These are phyloP conservation scores for Candida silvicultrix DNA, from an alignment of 805 yeast species.

Conservation along the genomic window DNA sequence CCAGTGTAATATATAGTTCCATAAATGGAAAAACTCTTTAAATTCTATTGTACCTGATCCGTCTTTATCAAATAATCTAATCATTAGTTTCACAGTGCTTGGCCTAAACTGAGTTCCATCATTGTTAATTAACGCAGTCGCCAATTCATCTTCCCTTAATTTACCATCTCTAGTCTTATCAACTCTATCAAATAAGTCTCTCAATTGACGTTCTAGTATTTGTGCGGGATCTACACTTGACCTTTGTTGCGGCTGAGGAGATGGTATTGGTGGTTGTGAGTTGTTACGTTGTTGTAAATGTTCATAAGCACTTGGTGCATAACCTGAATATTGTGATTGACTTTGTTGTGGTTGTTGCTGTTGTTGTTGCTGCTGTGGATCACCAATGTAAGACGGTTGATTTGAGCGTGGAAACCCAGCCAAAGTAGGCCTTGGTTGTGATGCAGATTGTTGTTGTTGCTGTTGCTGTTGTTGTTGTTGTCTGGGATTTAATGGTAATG, in stretches of 20 bases:
- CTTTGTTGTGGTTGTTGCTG: background rate
- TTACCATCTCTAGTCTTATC: conserved; percentile 49
- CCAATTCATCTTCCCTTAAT: conserved; percentile 51
- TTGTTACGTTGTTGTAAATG: background rate
- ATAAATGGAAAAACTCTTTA: conserved; percentile 58
- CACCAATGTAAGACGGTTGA: background rate
- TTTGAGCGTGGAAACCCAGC: conserved; percentile 1
- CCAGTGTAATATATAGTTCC: conserved; percentile 67
- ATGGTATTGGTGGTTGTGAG: background rate
- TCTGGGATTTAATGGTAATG: background rate
- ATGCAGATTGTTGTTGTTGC: background rate
- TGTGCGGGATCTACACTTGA: conserved; percentile 9
- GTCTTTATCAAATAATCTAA: conserved; percentile 52
- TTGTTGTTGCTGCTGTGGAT: conserved; percentile 3
- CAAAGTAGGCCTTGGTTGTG: background rate
- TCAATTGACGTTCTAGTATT: conserved; percentile 36
- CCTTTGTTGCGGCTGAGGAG: conserved; percentile 2
- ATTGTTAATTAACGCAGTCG: conserved; percentile 52
- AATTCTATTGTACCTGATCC: conserved; percentile 39
- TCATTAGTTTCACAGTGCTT: conserved; percentile 56
- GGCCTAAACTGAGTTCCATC: conserved; percentile 59
- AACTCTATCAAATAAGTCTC: conserved; percentile 46
- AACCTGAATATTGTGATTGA: background rate
- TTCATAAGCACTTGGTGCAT: conserved; percentile 2
- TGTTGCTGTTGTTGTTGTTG: conserved; percentile 1